phyloP scores from a whole-genome alignment of 2,329 filamentous ascomycete species.

The Dactylellina cionopaga region DNA sequence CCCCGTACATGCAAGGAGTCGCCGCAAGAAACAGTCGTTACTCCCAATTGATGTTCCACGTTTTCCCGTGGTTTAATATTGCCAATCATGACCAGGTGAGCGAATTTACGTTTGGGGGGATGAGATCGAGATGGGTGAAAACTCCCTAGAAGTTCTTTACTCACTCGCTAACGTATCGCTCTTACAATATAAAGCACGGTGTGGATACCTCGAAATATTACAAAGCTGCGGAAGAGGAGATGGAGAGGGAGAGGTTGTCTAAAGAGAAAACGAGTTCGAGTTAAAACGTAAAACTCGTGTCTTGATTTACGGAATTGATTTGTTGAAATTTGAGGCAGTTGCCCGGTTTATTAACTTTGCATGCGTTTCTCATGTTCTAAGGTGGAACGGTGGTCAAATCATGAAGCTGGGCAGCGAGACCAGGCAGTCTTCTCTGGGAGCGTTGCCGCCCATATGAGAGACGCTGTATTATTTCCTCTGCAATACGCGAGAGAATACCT shows the following conservation, averaged over 20 bases:
- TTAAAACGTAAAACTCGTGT: conserved; percentile 46
- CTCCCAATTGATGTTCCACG: conserved; percentile 81
- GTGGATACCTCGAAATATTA: conserved; percentile 99
- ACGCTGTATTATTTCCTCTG: too few species aligned
- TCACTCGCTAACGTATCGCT: conserved; percentile 53
- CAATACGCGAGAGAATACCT: too few species aligned
- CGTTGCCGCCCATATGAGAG: too few species aligned
- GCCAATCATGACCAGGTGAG: conserved; percentile 84
- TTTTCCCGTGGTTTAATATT: conserved; percentile 97
- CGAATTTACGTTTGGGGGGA: too few species aligned
- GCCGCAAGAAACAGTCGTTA: conserved; percentile 93
- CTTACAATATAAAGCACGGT: conserved; percentile 75
- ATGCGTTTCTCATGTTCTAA: too few species aligned
- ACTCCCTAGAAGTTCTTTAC: background rate
- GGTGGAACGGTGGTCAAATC: too few species aligned
- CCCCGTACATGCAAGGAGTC: conserved; percentile 91
- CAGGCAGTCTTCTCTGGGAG: too few species aligned
- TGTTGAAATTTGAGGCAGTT: too few species aligned
- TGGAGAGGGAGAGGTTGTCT: conserved; percentile 76
- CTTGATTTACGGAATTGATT: too few species aligned
- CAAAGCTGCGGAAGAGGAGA: conserved; percentile 89
- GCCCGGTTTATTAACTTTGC: too few species aligned
- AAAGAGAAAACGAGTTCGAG: conserved; percentile 46
- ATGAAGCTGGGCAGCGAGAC: too few species aligned
- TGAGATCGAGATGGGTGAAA: background rate